Evolutionary conservation across 2,329 filamentous ascomycete genomes (phyloP), one percentile per base, ranked within the genome.

Genomic region (Aspergillus sp.): DNA sequence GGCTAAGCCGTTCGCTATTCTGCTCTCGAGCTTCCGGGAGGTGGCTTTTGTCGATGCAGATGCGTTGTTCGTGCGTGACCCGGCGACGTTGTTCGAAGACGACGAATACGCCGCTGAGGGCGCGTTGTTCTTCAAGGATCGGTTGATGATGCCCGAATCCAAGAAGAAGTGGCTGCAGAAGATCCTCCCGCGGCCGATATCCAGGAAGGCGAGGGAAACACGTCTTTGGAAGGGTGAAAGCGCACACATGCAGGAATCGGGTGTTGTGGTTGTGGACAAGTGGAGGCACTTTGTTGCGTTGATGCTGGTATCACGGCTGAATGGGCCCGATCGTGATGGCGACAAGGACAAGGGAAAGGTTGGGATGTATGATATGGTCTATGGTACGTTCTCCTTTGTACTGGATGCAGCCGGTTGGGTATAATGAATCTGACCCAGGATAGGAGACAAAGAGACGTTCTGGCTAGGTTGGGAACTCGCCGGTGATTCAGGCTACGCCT

Each of bases 391-490:
- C 20, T 4, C n/a, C n/a, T n/a, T n/a, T n/a, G n/a, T n/a, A n/a
- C n/a, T n/a, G n/a, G n/a, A n/a, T n/a, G n/a, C n/a, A n/a, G n/a
- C n/a, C n/a, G n/a, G n/a, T n/a, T n/a, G n/a, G n/a, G n/a, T 22
- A 22, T 4, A 4, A 4, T 22, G 24, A 26, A 26, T 10, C 24
- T 26, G 11, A 36, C 14, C 14, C 44, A 20, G 13, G 1, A 14
- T 56, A 74, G 74, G 76, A 42, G 76, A 79, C 60, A 79, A 79
- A 55, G 76, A 79, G 54, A 78, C 75, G 2, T 79, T 77, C 65
- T 79, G 76, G 76, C 67, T 79, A 3, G 72, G 73, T 16, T 78
- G 74, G 67, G 71, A 77, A 52, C 69, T 78, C 14, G 72, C 70
- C 17, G 75, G 73, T 4, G 73, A 76, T 51, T 54, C 64, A 9